Evolutionary conservation across 345 rosid genomes (phyloP).

Genomic region (Syzygium oleosum): DNA sequence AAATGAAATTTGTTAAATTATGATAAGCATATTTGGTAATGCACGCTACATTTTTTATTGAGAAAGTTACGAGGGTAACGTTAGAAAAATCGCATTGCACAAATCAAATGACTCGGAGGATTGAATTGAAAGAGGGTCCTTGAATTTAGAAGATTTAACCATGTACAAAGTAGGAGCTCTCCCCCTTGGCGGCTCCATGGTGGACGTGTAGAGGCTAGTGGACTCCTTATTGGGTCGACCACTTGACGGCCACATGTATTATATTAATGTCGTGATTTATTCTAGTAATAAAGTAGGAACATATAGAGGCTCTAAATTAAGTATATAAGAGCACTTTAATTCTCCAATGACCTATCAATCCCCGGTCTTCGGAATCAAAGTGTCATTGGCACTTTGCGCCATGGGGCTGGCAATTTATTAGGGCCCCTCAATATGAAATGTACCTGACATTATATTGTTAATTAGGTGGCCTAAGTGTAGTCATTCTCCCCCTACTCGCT

Average conservation of each 20-base stretch:
- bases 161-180: neutral
- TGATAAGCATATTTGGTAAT: neutral
- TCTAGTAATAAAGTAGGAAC: neutral
- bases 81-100: neutral
- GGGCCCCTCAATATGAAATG: neutral
- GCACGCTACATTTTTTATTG: neutral
- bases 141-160: neutral
- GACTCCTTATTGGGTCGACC: neutral
- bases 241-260: neutral
- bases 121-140: neutral
- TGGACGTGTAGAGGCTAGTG: neutral
- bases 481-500: neutral
- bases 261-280: neutral
- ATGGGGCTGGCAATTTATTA: neutral
- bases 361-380: constrained; percentile 2
- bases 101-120: neutral
- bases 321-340: neutral
- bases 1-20: neutral
- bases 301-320: neutral
- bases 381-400: neutral
- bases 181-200: neutral
- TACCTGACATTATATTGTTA: neutral
- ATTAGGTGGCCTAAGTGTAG: neutral
- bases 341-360: neutral
- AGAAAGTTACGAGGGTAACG: neutral